Evolutionary conservation across 352 stramenopile species (phyloP).

Genomic region (Globisporangium apiculatum): DNA sequence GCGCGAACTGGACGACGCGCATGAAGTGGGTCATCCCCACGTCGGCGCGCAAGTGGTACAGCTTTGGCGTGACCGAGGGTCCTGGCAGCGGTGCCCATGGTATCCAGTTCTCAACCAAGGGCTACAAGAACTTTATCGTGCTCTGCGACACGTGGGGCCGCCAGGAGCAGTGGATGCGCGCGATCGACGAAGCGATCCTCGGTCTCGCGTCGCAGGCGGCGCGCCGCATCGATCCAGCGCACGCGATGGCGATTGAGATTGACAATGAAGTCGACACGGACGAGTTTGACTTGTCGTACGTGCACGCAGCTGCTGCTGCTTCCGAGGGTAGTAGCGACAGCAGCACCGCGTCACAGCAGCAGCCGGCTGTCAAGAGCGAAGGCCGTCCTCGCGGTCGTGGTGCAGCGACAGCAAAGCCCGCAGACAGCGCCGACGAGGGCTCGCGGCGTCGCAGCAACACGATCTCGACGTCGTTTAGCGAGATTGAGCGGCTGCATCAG

Average conservation of each 20-base stretch:
- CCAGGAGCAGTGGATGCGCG: conserved; percentile 85
- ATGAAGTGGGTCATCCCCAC: conserved; percentile 89
- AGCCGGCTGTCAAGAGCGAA: conserved; percentile 8
- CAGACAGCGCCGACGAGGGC: background rate
- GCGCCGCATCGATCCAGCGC: conserved; percentile 56
- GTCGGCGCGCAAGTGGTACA: conserved; percentile 84
- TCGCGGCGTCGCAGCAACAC: conserved; percentile 27
- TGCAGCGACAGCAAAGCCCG: background rate
- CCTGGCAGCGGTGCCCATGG: conserved; percentile 78
- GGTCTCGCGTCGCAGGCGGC: conserved; percentile 51
- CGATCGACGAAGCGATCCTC: conserved; percentile 71
- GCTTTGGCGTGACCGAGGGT: conserved; percentile 69
- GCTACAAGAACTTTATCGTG: conserved; percentile 87
- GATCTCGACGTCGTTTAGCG: conserved; percentile 23
- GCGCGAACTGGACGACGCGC: conserved; percentile 75
- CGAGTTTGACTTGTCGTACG: conserved; percentile 60
- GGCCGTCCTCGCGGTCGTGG: background rate
- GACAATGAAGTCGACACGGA: conserved; percentile 83
- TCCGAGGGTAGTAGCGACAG: conserved; percentile 9
- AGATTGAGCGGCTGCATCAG: conserved; percentile 26
- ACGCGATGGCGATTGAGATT: conserved; percentile 79
- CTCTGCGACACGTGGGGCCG: conserved; percentile 78
- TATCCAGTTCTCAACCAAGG: conserved; percentile 83
- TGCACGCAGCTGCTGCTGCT: conserved; percentile 14
- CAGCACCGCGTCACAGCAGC: conserved; percentile 18